phyloP scores from a whole-genome alignment of 768 basidiomycete species.

The Dioszegia hungarica region DNA sequence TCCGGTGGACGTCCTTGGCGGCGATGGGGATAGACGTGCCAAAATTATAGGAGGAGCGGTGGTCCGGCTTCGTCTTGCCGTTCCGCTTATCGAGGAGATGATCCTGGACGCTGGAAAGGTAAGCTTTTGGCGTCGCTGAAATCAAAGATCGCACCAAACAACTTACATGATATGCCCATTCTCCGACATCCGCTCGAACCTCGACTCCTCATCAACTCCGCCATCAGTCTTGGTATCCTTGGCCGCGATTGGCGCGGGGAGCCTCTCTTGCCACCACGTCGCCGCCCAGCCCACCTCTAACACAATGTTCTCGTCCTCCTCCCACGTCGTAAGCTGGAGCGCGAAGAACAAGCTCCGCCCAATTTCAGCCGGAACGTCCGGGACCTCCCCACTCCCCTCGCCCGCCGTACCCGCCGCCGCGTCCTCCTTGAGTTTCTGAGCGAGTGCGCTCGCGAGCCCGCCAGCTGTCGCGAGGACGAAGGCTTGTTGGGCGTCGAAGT shows the following conservation, averaged over 20 bases:
- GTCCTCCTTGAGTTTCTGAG: background rate
- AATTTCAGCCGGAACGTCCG: constrained; percentile 9
- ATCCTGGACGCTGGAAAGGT: constrained; percentile 32
- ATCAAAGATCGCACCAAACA: background rate
- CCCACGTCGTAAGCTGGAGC: constrained; percentile 36
- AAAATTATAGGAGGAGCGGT: constrained; percentile 22
- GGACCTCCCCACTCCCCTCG: background rate
- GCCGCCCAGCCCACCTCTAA: constrained; percentile 43
- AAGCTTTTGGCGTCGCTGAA: too few species aligned
- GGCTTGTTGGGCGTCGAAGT: constrained; percentile 35
- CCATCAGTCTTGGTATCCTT: background rate
- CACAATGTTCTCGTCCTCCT: constrained; percentile 28
- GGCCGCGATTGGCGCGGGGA: background rate
- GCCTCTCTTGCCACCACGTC: constrained; percentile 33
- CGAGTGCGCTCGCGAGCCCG: constrained; percentile 16
- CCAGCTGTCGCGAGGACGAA: constrained; percentile 29
- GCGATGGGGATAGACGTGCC: constrained; percentile 31
- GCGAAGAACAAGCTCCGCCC: constrained; percentile 38
- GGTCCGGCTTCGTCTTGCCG: constrained; percentile 18
- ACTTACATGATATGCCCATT: constrained; percentile 43
- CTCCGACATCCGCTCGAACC: constrained; percentile 33
- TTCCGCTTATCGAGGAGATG: constrained; percentile 29
- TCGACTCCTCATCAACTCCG: constrained; percentile 1
- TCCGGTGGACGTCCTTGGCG: constrained; percentile 14
- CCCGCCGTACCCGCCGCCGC: background rate